Evolutionary conservation across 2,329 filamentous ascomycete species (phyloP).

Genomic region (Neonectria magnoliae): DNA sequence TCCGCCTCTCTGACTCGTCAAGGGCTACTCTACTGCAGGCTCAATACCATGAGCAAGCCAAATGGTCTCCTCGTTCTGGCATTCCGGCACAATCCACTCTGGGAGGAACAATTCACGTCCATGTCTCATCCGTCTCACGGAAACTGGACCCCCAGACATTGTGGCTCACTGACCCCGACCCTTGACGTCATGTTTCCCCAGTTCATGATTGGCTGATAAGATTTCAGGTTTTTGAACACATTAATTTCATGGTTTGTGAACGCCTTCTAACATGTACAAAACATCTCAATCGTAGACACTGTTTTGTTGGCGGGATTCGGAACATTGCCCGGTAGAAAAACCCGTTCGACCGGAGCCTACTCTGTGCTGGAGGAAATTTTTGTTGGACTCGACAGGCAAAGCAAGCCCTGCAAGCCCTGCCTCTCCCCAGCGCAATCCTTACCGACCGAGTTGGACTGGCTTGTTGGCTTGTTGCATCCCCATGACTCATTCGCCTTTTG

Average conservation of each 20-base stretch:
- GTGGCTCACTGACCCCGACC: constrained; percentile 1
- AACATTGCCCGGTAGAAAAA: background rate
- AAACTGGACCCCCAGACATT: constrained; percentile 2
- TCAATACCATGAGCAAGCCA: background rate
- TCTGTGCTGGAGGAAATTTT: background rate
- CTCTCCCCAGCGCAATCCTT: constrained; percentile 28
- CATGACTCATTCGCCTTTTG: constrained; percentile 4
- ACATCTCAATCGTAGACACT: background rate
- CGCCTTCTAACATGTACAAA: background rate
- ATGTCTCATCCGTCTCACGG: constrained; percentile 6
- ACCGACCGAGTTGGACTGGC: constrained; percentile 26
- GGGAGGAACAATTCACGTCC: background rate
- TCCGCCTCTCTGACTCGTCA: background rate
- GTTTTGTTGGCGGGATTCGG: background rate
- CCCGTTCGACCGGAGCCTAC: background rate
- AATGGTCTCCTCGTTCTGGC: background rate
- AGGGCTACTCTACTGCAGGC: background rate
- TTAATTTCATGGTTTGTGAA: constrained; percentile 13
- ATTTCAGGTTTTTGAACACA: constrained; percentile 32
- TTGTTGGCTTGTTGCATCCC: constrained; percentile 13
- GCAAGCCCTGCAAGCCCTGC: constrained; percentile 12
- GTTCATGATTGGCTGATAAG: constrained; percentile 34
- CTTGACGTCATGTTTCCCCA: constrained; percentile 41
- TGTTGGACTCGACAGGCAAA: background rate
- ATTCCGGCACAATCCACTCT: background rate